phyloP scores from a whole-genome alignment of 176 grass and related monocot genomes.

The Bonia amplexicaulis region DNA sequence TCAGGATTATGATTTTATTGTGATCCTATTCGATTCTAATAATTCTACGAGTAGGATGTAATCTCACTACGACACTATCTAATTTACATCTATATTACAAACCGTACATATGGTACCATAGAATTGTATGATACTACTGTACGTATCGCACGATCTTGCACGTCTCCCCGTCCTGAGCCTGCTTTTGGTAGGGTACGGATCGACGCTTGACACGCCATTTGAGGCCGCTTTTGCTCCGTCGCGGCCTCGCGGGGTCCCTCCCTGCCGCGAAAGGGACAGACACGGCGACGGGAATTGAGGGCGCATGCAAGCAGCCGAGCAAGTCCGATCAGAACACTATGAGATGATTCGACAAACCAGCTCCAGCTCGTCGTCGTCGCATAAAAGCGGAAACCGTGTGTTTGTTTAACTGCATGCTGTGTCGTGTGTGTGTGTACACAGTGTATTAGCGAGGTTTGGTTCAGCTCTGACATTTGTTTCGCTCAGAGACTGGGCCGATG shows the following conservation, averaged over 20 bases:
- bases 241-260: background rate
- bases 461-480: background rate
- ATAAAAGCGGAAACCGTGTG: background rate
- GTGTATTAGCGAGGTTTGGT: background rate
- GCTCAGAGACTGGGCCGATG: background rate
- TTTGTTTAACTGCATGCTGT: background rate
- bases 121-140: too few species aligned
- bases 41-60: too few species aligned
- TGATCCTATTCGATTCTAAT: too few species aligned
- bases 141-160: too few species aligned
- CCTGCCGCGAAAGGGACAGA: background rate
- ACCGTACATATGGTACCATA: too few species aligned
- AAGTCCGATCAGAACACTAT: background rate
- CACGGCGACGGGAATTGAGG: background rate
- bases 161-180: too few species aligned
- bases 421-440: background rate
- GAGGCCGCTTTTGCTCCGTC: background rate
- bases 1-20: too few species aligned
- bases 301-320: background rate
- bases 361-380: background rate
- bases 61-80: too few species aligned
- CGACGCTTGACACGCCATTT: background rate
- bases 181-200: background rate
- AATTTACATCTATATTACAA: too few species aligned
- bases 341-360: background rate